phyloP scores from a whole-genome alignment of 1,139 yeast species.

The Suhomyces ambrosiae region DNA sequence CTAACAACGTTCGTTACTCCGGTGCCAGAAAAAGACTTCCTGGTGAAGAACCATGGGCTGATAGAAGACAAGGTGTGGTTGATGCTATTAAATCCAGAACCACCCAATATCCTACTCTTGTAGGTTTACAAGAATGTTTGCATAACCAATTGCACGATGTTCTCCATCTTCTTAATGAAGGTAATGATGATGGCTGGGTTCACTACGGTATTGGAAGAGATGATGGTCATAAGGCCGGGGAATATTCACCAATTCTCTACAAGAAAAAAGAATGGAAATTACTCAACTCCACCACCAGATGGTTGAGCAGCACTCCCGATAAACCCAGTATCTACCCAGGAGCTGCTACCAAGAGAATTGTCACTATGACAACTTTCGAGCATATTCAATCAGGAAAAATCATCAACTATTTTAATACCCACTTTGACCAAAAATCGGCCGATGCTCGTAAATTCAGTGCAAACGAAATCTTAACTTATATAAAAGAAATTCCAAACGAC shows the following conservation, averaged over 20 bases:
- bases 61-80: constrained; percentile 27
- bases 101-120: constrained; percentile 25
- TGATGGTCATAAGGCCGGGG: constrained; percentile 48
- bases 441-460: constrained; percentile 38
- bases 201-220: constrained; percentile 54
- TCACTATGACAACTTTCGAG: constrained; percentile 39
- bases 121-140: constrained; percentile 36
- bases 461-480: constrained; percentile 34
- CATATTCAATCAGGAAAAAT: constrained; percentile 24
- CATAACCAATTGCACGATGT: constrained; percentile 33
- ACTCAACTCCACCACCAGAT: constrained; percentile 38
- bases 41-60: constrained; percentile 31
- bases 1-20: constrained; percentile 32
- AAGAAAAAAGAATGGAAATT: constrained; percentile 33
- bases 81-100: constrained; percentile 20
- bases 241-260: constrained; percentile 48
- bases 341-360: constrained; percentile 46
- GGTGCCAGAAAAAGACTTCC: constrained; percentile 21
- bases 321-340: constrained; percentile 46
- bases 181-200: constrained; percentile 27
- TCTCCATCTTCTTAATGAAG: constrained; percentile 20
- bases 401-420: constrained; percentile 45
- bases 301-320: constrained; percentile 47
- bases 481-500: constrained; percentile 27
- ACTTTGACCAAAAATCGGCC: constrained; percentile 46